Conservation (phyloP, 1,284 basidiomycete species). For the Athelia sp. region DNA sequence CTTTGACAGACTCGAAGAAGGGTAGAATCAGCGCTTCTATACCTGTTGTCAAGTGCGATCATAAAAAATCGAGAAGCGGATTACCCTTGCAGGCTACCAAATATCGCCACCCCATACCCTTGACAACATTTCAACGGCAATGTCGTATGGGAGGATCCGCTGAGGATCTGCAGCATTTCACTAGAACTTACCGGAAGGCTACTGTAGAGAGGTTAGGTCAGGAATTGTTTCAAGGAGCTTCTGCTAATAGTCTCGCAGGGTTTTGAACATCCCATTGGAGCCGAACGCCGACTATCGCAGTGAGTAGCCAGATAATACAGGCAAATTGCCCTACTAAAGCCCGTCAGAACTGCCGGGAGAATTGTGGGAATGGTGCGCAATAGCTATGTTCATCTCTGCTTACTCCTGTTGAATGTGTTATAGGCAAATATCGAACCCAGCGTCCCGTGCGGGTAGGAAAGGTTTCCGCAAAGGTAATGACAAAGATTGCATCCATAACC, state of each 20-base stretch:
- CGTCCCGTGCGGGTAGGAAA: conserved; percentile 44
- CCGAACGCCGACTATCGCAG: conserved; percentile 55
- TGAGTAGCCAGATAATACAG: conserved; percentile 19
- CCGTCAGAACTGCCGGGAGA: conserved; percentile 30
- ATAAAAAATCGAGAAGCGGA: conserved; percentile 37
- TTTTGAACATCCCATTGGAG: conserved; percentile 47
- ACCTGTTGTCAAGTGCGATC: conserved; percentile 27
- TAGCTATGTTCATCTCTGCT: background rate
- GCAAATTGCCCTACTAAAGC: conserved; percentile 2
- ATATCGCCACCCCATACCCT: conserved; percentile 40
- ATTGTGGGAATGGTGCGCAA: conserved; percentile 37
- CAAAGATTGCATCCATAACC: background rate
- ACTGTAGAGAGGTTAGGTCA: conserved; percentile 33
- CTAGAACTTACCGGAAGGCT: conserved; percentile 29
- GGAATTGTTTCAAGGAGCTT: background rate
- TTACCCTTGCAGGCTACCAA: conserved; percentile 10
- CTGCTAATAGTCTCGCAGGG: conserved; percentile 23
- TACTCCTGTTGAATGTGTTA: too few relatives aligned
- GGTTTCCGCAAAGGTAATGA: conserved; percentile 49
- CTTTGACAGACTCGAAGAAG: background rate
- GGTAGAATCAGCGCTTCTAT: background rate
- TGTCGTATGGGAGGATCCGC: conserved; percentile 18
- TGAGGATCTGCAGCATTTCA: conserved; percentile 47
- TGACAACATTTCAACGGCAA: conserved; percentile 45
- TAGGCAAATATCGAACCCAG: conserved; percentile 44